Percentiles rank a stretch among this genome's conserved stretches.
phyloP scores from a whole-genome alignment of 331 rosid genomes.

The Cydonia oblonga region DNA sequence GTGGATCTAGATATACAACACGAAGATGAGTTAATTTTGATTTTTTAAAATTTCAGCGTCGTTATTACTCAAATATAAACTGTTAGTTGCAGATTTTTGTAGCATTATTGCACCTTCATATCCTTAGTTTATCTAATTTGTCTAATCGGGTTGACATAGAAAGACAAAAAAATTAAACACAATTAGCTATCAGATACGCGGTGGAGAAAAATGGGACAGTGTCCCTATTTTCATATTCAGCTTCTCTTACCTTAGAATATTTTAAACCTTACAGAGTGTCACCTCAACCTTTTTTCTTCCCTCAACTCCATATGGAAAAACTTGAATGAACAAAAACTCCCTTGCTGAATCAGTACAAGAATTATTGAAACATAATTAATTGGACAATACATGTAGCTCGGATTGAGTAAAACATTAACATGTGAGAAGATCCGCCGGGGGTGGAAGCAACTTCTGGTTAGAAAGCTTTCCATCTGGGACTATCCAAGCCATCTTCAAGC shows the following conservation, averaged over 20 bases:
- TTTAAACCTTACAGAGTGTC: background rate
- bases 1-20: background rate
- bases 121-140: background rate
- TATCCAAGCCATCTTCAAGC: constrained; percentile 36
- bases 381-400: background rate
- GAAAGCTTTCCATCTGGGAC: constrained; percentile 34
- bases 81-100: background rate
- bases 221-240: background rate
- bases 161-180: background rate
- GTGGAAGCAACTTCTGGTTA: constrained; percentile 29
- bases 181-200: background rate
- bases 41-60: background rate
- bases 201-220: background rate
- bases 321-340: no score
- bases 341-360: background rate
- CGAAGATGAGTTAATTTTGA: no score
- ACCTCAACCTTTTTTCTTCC: background rate
- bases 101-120: background rate
- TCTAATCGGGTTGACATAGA: background rate
- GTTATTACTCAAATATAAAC: background rate
- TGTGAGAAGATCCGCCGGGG: constrained; percentile 31
- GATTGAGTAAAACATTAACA: background rate
- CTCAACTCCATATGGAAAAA: background rate
- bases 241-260: background rate
- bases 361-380: background rate